phyloP scores from a whole-genome alignment of 371 early-diverging fungal genomes.

The Saksenaea oblongispora region DNA sequence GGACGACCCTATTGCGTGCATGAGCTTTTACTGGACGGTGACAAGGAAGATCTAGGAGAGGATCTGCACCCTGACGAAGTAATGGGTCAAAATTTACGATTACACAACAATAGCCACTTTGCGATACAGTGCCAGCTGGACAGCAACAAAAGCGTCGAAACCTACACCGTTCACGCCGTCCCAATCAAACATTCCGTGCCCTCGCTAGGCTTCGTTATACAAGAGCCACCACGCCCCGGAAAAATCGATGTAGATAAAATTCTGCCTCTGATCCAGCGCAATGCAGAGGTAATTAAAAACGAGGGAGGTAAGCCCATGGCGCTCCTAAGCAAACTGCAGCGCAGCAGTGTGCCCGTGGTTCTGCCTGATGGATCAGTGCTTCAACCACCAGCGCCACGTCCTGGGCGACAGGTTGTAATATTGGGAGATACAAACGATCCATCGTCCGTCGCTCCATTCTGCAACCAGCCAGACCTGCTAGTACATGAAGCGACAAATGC shows the following conservation, averaged over 20 bases:
- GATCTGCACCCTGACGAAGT: slow-evolving; percentile 46
- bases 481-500: slow-evolving; percentile 70
- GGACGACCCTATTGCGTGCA: slow-evolving; percentile 48
- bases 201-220: slow-evolving; percentile 53
- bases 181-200: slow-evolving; percentile 58
- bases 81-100: slow-evolving; percentile 28
- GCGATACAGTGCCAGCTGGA: slow-evolving; percentile 1
- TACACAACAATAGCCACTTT: not conserved
- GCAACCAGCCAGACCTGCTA: slow-evolving; percentile 35
- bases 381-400: slow-evolving; percentile 33
- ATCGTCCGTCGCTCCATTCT: slow-evolving; percentile 18
- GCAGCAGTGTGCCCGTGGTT: slow-evolving; percentile 26
- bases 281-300: slow-evolving; percentile 31
- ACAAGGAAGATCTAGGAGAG: slow-evolving; percentile 19
- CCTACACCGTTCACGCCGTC: slow-evolving; percentile 37
- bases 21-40: slow-evolving; percentile 32
- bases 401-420: slow-evolving; percentile 53
- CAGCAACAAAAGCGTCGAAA: not conserved
- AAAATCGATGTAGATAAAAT: slow-evolving; percentile 39
- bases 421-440: slow-evolving; percentile 62
- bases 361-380: slow-evolving; percentile 54
- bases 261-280: slow-evolving; percentile 42
- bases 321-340: slow-evolving; percentile 48
- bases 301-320: slow-evolving; percentile 46
- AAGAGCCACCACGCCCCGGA: slow-evolving; percentile 43